These are phyloP conservation scores for Orbilia brochopaga DNA, from an alignment of 2,329 filamentous ascomycete species.

Conservation along the genomic window DNA sequence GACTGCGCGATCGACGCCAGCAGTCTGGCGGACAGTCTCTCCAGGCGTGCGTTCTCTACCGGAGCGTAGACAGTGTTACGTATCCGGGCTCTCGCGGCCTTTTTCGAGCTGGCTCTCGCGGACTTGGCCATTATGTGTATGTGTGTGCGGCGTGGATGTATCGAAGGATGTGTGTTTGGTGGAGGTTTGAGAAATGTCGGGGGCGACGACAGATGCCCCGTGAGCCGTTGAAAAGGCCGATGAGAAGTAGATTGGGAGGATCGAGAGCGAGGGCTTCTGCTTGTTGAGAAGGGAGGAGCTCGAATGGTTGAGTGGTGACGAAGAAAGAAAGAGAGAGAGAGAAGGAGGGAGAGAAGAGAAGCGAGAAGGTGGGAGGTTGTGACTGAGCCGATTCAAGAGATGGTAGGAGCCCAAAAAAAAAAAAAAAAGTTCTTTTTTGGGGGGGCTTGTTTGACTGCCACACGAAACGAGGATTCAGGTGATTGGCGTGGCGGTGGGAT, in stretches of 20 bases:
- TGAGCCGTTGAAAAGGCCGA: conserved; percentile 6
- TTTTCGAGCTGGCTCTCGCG: conserved; percentile 47
- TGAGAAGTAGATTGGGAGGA: conserved; percentile 7
- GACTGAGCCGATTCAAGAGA: conserved; percentile 14
- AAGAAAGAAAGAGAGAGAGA: neutral
- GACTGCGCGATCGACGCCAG: conserved; percentile 44
- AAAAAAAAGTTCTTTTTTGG: conserved; percentile 8
- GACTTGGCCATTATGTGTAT: conserved; percentile 47
- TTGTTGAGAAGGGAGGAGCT: conserved; percentile 9
- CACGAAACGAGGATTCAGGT: conserved; percentile 35
- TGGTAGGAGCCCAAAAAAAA: conserved; percentile 14
- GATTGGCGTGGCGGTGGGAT: conserved; percentile 27
- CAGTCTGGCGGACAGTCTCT: conserved; percentile 48
- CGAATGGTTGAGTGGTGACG: conserved; percentile 17
- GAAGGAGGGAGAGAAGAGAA: conserved; percentile 6
- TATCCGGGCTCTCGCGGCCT: conserved; percentile 46
- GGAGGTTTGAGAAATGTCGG: conserved; percentile 6
- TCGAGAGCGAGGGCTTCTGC: neutral
- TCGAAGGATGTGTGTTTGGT: conserved; percentile 13
- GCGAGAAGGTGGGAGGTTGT: conserved; percentile 22
- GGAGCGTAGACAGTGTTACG: conserved; percentile 49
- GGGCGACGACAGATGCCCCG: conserved; percentile 4
- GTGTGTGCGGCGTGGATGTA: conserved; percentile 1
- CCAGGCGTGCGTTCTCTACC: conserved; percentile 48
- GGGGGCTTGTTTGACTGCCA: conserved; percentile 43